These are phyloP conservation scores for Chrysopogon serrulatus DNA, from an alignment of 176 grass and related monocot genomes.

Conservation along the genomic window DNA sequence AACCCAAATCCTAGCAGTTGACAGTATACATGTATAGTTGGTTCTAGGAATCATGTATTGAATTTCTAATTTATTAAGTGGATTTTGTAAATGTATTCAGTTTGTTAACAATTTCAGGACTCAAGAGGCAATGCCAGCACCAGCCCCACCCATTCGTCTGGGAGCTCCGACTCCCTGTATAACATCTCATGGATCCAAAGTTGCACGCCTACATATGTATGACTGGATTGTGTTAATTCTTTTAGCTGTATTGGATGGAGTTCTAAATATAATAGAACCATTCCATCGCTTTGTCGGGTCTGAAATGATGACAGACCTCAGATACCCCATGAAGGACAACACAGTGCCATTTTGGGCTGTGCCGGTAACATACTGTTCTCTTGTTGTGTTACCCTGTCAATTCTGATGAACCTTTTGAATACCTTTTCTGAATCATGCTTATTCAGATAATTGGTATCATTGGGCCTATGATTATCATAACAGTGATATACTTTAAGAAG, in stretches of 20 bases:
- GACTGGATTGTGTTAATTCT: slow-evolving; percentile 73
- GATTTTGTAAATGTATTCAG: background rate
- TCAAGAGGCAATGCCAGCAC: slow-evolving; percentile 26
- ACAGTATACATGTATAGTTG: background rate
- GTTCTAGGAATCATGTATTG: background rate
- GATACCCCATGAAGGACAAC: slow-evolving; percentile 75
- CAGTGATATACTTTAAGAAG: slow-evolving; percentile 63
- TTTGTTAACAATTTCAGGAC: background rate
- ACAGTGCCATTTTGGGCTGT: slow-evolving; percentile 87
- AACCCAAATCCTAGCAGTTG: background rate
- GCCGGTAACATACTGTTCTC: slow-evolving; percentile 43
- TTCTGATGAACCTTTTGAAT: slow-evolving; percentile 13
- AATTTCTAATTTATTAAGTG: background rate
- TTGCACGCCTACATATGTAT: slow-evolving; percentile 55
- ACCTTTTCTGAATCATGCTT: slow-evolving; percentile 11
- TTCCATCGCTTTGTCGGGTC: slow-evolving; percentile 77
- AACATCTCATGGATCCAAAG: slow-evolving; percentile 56
- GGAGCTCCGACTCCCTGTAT: slow-evolving; percentile 29
- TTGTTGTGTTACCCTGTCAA: slow-evolving; percentile 3
- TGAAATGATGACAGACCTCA: slow-evolving; percentile 77
- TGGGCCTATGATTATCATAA: slow-evolving; percentile 55
- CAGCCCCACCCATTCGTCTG: slow-evolving; percentile 13
- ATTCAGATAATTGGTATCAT: slow-evolving; percentile 59
- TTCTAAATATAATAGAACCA: slow-evolving; percentile 82
- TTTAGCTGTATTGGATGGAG: slow-evolving; percentile 46